Evolutionary conservation across 257 asterid species (phyloP).

Genomic region (Solanum ossicruentum): DNA sequence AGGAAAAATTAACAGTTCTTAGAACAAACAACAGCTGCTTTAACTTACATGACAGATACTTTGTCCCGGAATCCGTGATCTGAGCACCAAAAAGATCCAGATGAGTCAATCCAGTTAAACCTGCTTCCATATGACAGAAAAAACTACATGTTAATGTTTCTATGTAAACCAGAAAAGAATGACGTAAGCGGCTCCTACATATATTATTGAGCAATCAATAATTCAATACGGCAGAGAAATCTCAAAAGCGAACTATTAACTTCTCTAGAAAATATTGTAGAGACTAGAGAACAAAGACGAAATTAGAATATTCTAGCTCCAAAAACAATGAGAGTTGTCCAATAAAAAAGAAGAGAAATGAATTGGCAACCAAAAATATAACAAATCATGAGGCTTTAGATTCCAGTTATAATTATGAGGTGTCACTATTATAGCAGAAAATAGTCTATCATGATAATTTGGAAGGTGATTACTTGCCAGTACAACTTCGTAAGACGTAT

Average conservation of each 20-base stretch:
- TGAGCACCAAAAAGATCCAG: slow-evolving; percentile 6
- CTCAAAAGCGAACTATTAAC: not conserved
- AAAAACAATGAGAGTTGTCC: not conserved
- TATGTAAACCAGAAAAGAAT: not conserved
- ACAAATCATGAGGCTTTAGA: not conserved
- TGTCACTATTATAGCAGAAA: not conserved
- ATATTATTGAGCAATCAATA: not conserved
- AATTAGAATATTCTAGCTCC: not conserved
- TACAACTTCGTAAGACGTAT: not conserved
- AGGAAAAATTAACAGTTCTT: not conserved
- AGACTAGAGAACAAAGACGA: not conserved
- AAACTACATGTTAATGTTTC: not conserved
- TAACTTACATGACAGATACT: not conserved
- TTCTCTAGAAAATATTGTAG: not conserved
- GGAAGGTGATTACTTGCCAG: not conserved
- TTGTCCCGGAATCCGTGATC: slow-evolving; percentile 1
- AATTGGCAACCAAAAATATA: not conserved
- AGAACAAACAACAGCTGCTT: not conserved
- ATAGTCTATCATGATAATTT: not conserved
- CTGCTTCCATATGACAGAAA: not conserved
- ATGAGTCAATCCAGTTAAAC: slow-evolving; percentile 7
- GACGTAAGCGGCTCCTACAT: not conserved
- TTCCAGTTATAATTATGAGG: not conserved
- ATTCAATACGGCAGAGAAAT: not conserved
- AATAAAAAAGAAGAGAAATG: not conserved